These are phyloP conservation scores for Chlamydomonas applanata DNA, from an alignment of 139 green algal species.

Conservation along the genomic window DNA sequence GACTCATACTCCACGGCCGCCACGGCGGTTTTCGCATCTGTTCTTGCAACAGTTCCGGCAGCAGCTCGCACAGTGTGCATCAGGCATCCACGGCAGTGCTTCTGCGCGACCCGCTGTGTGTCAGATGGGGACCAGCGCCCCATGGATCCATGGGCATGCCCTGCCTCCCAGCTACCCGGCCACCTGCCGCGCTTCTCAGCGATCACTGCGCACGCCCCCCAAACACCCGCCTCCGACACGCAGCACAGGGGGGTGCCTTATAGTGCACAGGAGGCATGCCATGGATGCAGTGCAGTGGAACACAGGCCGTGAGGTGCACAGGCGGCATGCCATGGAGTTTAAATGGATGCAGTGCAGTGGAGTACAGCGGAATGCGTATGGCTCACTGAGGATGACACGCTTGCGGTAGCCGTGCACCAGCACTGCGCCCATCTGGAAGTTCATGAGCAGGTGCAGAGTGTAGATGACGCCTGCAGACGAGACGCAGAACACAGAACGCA, in stretches of 20 bases:
- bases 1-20: background rate
- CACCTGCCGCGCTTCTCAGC: no score
- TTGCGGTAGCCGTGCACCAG: conserved; percentile 1
- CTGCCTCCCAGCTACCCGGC: no score
- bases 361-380: background rate
- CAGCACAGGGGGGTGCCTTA: no score
- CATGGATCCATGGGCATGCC: no score
- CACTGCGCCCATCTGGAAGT: conserved; percentile 8
- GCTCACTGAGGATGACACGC: background rate
- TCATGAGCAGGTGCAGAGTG: conserved; percentile 5
- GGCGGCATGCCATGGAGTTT: background rate
- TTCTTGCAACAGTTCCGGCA: background rate
- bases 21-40: no score
- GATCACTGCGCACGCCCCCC: no score
- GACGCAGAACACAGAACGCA: no score
- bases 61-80: background rate
- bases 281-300: background rate
- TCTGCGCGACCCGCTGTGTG: no score
- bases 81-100: background rate
- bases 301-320: background rate
- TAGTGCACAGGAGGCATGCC: no score
- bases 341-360: background rate
- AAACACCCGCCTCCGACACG: no score
- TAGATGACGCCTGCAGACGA: conserved; percentile 12
- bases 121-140: no score